These are phyloP conservation scores for Fusarium nygamai DNA, from an alignment of 2,329 filamentous ascomycete species.

Conservation along the genomic window DNA sequence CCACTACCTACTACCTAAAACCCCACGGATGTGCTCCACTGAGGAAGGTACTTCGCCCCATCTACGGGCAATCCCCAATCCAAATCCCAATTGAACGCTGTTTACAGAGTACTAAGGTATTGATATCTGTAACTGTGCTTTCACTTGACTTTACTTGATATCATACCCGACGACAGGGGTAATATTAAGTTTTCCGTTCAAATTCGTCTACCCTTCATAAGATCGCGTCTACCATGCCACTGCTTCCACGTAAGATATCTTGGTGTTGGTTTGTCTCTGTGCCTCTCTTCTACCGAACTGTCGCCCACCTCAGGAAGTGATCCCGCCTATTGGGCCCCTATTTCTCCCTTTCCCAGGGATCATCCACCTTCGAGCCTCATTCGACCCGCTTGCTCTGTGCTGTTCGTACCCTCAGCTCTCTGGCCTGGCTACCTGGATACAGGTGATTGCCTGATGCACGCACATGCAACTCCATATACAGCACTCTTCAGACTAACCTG, in stretches of 20 bases:
- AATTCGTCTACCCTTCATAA: not conserved
- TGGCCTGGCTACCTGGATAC: constrained; percentile 13
- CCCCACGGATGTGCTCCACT: constrained; percentile 22
- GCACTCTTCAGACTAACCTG: constrained; percentile 14
- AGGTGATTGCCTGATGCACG: constrained; percentile 13
- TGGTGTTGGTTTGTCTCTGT: not conserved
- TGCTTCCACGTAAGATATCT: not conserved
- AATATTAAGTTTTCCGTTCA: not conserved
- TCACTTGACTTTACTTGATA: not conserved
- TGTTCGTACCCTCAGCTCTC: constrained; percentile 19
- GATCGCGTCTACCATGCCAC: constrained; percentile 10
- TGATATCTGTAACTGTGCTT: not conserved
- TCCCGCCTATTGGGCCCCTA: constrained; percentile 19
- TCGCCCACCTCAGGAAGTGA: constrained; percentile 6
- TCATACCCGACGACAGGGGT: not conserved
- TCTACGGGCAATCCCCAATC: not conserved
- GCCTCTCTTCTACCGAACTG: not conserved
- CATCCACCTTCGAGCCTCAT: constrained; percentile 20
- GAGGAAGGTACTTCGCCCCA: constrained; percentile 11
- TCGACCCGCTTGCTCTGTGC: constrained; percentile 28
- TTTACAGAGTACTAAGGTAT: not conserved
- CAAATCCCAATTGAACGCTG: not conserved
- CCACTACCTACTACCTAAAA: not conserved
- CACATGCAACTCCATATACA: constrained; percentile 14
- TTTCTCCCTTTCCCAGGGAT: constrained; percentile 22